Conservation (phyloP, 495 filamentous ascomycete species). For the Penicillium herquei region DNA sequence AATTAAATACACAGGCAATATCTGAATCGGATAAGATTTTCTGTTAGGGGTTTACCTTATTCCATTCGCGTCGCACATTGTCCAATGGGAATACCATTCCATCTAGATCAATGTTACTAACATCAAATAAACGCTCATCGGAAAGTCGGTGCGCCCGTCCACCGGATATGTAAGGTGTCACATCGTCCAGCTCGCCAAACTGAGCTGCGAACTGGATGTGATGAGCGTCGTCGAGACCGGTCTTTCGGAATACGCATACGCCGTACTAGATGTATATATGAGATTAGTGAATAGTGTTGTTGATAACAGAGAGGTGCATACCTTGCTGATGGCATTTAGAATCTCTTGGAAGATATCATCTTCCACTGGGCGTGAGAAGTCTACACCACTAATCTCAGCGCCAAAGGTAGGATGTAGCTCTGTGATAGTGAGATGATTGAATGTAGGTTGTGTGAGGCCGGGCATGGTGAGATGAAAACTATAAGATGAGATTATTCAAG, state of each 20-base stretch:
- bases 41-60: slow-evolving; percentile 17
- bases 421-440: slow-evolving; percentile 26
- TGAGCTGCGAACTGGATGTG: slow-evolving; percentile 54
- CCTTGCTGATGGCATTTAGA: slow-evolving; percentile 14
- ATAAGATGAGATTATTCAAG: background rate
- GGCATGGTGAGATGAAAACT: slow-evolving; percentile 4
- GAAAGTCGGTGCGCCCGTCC: slow-evolving; percentile 48
- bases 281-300: background rate
- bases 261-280: slow-evolving; percentile 45
- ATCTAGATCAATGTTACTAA: slow-evolving; percentile 39
- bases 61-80: slow-evolving; percentile 33
- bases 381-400: slow-evolving; percentile 52
- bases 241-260: slow-evolving; percentile 54
- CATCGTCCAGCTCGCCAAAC: slow-evolving; percentile 59
- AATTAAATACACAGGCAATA: background rate
- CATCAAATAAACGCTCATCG: slow-evolving; percentile 57
- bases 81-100: slow-evolving; percentile 21
- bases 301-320: background rate
- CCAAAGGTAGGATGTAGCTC: slow-evolving; percentile 54
- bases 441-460: background rate
- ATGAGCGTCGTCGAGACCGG: slow-evolving; percentile 47
- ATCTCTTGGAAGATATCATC: slow-evolving; percentile 47
- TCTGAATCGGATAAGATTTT: background rate
- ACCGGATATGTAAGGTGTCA: slow-evolving; percentile 48
- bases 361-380: slow-evolving; percentile 41